These are phyloP conservation scores for Rutidosis leptorrhynchoides DNA, from an alignment of 129 eudicot species.

Conservation along the genomic window DNA sequence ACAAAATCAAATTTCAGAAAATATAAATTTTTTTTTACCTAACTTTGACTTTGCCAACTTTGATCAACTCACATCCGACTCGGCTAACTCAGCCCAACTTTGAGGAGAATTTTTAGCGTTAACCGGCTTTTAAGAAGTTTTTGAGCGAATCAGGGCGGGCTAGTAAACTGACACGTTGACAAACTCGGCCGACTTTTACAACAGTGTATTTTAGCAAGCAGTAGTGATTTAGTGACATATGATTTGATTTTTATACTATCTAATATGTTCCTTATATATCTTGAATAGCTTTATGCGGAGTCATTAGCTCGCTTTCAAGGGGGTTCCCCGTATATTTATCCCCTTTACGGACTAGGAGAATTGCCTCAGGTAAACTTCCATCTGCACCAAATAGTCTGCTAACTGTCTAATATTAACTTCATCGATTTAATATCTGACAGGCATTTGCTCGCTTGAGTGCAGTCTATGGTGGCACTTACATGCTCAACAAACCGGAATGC, in stretches of 20 bases:
- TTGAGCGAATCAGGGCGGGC: too few relatives aligned
- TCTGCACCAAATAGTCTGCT: constrained; percentile 5
- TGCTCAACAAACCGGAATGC: constrained; percentile 77
- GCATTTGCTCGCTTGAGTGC: constrained; percentile 77
- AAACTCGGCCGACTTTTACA: too few relatives aligned
- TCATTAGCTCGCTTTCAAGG: constrained; percentile 90
- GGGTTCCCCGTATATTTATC: constrained; percentile 96
- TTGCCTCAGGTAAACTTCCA: constrained; percentile 75
- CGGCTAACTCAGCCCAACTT: too few relatives aligned
- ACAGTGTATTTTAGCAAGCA: background rate
- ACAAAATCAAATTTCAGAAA: too few relatives aligned
- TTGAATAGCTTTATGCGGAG: constrained; percentile 77
- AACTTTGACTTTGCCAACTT: too few relatives aligned
- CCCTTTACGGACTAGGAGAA: constrained; percentile 94
- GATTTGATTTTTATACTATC: background rate
- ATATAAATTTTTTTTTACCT: too few relatives aligned
- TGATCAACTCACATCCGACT: too few relatives aligned
- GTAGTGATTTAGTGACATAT: background rate
- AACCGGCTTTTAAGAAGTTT: too few relatives aligned
- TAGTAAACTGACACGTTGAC: too few relatives aligned
- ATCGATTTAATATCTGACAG: constrained; percentile 29
- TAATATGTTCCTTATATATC: constrained; percentile 18
- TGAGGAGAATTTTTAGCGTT: too few relatives aligned
- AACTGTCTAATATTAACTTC: constrained; percentile 11
- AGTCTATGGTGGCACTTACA: constrained; percentile 70